A percentile compares a stretch with the other conserved stretches of the same genome.
Evolutionary conservation across 768 basidiomycete species (phyloP).

Genomic region (Boletellus ananiceps): DNA sequence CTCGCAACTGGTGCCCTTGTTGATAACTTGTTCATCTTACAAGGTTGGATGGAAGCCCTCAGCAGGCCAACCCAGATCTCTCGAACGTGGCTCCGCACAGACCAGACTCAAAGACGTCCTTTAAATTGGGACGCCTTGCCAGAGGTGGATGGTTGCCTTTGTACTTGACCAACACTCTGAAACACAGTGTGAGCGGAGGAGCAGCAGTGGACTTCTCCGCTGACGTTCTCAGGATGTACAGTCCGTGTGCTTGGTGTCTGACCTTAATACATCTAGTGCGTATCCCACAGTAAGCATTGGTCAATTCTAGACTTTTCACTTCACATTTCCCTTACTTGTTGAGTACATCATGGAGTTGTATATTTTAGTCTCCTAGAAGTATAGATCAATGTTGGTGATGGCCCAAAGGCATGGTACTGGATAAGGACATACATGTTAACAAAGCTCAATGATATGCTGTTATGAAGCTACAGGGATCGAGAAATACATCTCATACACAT

Average conservation of each 20-base stretch:
- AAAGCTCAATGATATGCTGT: too few relatives aligned
- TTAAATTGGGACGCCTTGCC: slow-evolving; percentile 13
- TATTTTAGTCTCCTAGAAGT: too few relatives aligned
- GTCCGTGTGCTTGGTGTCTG: not conserved
- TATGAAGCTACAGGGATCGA: too few relatives aligned
- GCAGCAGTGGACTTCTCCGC: not conserved
- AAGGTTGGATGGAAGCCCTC: slow-evolving; percentile 86
- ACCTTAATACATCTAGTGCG: not conserved
- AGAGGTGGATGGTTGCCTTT: too few relatives aligned
- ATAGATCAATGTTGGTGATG: too few relatives aligned
- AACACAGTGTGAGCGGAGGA: not conserved
- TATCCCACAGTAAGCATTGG: too few relatives aligned
- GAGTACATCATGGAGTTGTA: too few relatives aligned
- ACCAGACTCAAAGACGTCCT: slow-evolving; percentile 61
- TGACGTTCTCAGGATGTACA: not conserved
- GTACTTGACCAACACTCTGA: not conserved
- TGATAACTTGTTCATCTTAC: not conserved
- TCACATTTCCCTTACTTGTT: not conserved
- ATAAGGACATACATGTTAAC: too few relatives aligned
- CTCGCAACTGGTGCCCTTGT: not conserved
- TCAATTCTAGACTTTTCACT: not conserved
- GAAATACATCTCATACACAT: too few relatives aligned
- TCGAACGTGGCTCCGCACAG: slow-evolving; percentile 58
- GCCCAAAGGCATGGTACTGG: too few relatives aligned
- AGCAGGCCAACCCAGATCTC: slow-evolving; percentile 58